phyloP scores from a whole-genome alignment of 208 protist genomes.

The Lotmaria passim region DNA sequence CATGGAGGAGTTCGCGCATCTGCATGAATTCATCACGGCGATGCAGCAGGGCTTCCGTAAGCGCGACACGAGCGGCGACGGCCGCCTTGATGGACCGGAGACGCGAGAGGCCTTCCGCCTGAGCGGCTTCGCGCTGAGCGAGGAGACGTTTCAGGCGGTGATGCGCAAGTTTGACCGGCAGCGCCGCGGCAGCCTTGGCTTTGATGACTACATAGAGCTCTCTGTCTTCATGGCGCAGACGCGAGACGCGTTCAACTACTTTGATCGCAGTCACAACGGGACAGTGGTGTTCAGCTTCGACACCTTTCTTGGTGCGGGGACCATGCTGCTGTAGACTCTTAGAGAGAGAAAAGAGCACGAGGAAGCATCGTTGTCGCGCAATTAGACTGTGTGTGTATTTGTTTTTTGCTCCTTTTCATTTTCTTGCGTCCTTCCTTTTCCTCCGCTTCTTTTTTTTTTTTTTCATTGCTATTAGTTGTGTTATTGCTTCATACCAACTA shows the following conservation, averaged over 20 bases:
- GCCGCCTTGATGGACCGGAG: slow-evolving; percentile 57
- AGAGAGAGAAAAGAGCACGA: neutral
- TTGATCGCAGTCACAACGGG: slow-evolving; percentile 47
- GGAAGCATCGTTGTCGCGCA: neutral
- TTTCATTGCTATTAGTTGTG: neutral
- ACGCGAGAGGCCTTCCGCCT: slow-evolving; percentile 47
- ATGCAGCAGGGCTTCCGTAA: slow-evolving; percentile 65
- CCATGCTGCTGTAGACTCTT: slow-evolving; percentile 42
- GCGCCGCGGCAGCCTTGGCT: slow-evolving; percentile 58
- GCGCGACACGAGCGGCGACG: slow-evolving; percentile 47
- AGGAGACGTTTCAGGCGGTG: slow-evolving; percentile 69
- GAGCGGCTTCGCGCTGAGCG: slow-evolving; percentile 49
- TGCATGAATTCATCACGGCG: slow-evolving; percentile 64
- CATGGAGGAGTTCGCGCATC: slow-evolving; percentile 69
- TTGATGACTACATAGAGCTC: slow-evolving; percentile 82
- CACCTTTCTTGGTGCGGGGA: slow-evolving; percentile 43
- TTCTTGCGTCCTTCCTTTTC: neutral
- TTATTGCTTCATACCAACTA: neutral
- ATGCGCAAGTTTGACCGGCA: slow-evolving; percentile 80
- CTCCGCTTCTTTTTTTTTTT: neutral
- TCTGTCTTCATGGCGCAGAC: slow-evolving; percentile 69
- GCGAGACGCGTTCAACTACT: slow-evolving; percentile 58
- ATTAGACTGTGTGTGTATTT: neutral
- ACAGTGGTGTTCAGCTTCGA: slow-evolving; percentile 68
- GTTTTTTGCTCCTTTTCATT: neutral